Evolutionary conservation across 805 yeast species (phyloP).

Genomic region (Debaryomyces prosopidis): DNA sequence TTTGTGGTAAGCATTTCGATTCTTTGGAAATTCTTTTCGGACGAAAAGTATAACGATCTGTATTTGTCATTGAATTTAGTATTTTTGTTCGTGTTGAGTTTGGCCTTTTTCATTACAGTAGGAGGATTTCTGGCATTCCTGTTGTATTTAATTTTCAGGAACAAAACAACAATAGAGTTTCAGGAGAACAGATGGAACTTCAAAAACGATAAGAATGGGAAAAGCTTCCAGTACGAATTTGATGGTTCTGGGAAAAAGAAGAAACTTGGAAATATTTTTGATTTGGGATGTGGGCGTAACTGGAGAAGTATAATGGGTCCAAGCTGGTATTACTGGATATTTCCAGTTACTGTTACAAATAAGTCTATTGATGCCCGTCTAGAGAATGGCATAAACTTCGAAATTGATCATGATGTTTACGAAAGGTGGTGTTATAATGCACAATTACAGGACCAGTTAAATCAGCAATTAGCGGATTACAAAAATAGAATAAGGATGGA

Average conservation of each 20-base stretch:
- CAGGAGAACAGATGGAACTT: slow-evolving; percentile 54
- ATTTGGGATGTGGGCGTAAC: slow-evolving; percentile 65
- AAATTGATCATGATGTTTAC: slow-evolving; percentile 44
- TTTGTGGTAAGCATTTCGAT: slow-evolving; percentile 40
- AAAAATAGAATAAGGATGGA: slow-evolving; percentile 13
- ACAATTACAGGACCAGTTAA: slow-evolving; percentile 45
- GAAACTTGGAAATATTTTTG: slow-evolving; percentile 67
- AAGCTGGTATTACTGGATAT: slow-evolving; percentile 62
- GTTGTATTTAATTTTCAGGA: slow-evolving; percentile 56
- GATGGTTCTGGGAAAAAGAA: slow-evolving; percentile 41
- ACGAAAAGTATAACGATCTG: slow-evolving; percentile 37
- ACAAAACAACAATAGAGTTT: slow-evolving; percentile 81
- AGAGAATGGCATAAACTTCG: slow-evolving; percentile 53
- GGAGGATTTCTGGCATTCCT: slow-evolving; percentile 55
- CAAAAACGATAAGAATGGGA: slow-evolving; percentile 19
- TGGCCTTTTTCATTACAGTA: slow-evolving; percentile 53
- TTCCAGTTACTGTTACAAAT: slow-evolving; percentile 49
- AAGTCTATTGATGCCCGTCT: slow-evolving; percentile 15
- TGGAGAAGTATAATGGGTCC: slow-evolving; percentile 76
- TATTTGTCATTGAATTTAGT: slow-evolving; percentile 59
- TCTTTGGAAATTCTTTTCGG: slow-evolving; percentile 49
- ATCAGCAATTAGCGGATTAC: slow-evolving; percentile 38
- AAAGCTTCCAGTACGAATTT: slow-evolving; percentile 30
- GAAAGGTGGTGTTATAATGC: slow-evolving; percentile 41
- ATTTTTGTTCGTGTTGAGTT: slow-evolving; percentile 55